Percentiles rank a stretch among this genome's conserved stretches.
phyloP scores from a whole-genome alignment of 1,139 yeast genomes.

The Yueomyces sp. region DNA sequence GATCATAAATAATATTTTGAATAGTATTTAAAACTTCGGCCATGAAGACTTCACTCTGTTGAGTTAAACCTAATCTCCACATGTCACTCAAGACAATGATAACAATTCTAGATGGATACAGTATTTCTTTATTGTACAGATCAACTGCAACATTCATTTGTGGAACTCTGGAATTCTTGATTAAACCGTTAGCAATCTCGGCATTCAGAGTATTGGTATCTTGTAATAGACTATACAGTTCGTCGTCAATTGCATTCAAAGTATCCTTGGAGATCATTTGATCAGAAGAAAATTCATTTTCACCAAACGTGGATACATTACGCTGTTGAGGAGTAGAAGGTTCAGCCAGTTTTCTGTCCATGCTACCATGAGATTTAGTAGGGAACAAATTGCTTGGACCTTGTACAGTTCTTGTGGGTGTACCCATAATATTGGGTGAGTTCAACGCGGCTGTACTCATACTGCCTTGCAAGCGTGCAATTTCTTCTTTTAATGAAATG shows the following conservation, averaged over 20 bases:
- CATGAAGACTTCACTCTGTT: slow-evolving; percentile 80
- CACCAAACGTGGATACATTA: neutral
- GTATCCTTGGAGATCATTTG: slow-evolving; percentile 35
- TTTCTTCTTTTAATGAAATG: slow-evolving; percentile 54
- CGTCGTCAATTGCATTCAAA: slow-evolving; percentile 46
- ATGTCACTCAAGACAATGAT: slow-evolving; percentile 87
- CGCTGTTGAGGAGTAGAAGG: neutral
- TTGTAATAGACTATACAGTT: slow-evolving; percentile 57
- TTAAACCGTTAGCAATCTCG: slow-evolving; percentile 79
- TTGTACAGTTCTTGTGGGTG: slow-evolving; percentile 13
- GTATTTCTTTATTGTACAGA: slow-evolving; percentile 77
- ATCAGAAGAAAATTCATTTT: neutral
- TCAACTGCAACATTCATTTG: slow-evolving; percentile 74
- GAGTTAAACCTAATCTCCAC: slow-evolving; percentile 96
- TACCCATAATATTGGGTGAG: neutral
- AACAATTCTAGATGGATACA: slow-evolving; percentile 92
- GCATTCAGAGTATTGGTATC: slow-evolving; percentile 69
- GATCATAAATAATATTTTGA: slow-evolving; percentile 59
- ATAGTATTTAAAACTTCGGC: slow-evolving; percentile 85
- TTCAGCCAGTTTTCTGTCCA: neutral
- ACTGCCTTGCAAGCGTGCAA: slow-evolving; percentile 34
- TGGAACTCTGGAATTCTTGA: slow-evolving; percentile 83
- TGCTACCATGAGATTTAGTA: neutral
- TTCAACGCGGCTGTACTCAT: slow-evolving; percentile 26
- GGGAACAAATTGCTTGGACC: slow-evolving; percentile 7